Percentiles rank a stretch among this genome's conserved stretches.
Evolutionary conservation across 768 basidiomycete genomes (phyloP).

Genomic region (Tricholoma sp.): DNA sequence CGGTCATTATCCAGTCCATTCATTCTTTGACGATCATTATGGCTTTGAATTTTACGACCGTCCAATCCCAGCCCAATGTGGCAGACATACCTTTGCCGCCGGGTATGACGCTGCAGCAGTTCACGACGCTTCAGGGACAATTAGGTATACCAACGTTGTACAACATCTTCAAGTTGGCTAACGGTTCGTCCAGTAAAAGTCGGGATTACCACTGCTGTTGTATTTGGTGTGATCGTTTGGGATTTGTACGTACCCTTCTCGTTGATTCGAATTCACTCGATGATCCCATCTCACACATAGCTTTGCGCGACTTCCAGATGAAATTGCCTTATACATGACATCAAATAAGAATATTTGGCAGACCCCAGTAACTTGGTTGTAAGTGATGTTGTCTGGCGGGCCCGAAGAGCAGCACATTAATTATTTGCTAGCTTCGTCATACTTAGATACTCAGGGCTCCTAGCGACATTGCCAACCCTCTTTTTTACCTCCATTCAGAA

Average conservation of each 20-base stretch:
- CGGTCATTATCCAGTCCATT: too few relatives aligned
- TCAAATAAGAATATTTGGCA: slow-evolving; percentile 19
- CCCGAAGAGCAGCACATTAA: too few relatives aligned
- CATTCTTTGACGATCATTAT: too few relatives aligned
- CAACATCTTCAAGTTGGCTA: not conserved
- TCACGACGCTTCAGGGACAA: slow-evolving; percentile 13
- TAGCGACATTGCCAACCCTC: slow-evolving; percentile 22
- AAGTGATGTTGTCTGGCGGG: slow-evolving; percentile 4
- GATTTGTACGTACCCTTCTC: slow-evolving; percentile 21
- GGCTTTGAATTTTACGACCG: too few relatives aligned
- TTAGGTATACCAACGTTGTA: slow-evolving; percentile 3
- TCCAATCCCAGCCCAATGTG: slow-evolving; percentile 1
- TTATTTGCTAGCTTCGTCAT: slow-evolving; percentile 21
- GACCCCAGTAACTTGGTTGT: slow-evolving; percentile 26
- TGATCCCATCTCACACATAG: slow-evolving; percentile 8
- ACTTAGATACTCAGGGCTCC: slow-evolving; percentile 27
- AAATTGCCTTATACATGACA: slow-evolving; percentile 20
- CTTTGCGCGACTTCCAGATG: slow-evolving; percentile 23
- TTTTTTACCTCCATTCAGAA: slow-evolving; percentile 24
- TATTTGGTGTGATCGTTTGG: slow-evolving; percentile 26
- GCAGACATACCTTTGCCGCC: slow-evolving; percentile 15
- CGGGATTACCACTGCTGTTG: slow-evolving; percentile 23
- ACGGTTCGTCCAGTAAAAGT: slow-evolving; percentile 10
- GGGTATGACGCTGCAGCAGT: slow-evolving; percentile 16
- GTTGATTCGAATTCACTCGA: not conserved